These are phyloP conservation scores for Rhizoctonia solani DNA, from an alignment of 1,284 basidiomycete species.

Conservation along the genomic window DNA sequence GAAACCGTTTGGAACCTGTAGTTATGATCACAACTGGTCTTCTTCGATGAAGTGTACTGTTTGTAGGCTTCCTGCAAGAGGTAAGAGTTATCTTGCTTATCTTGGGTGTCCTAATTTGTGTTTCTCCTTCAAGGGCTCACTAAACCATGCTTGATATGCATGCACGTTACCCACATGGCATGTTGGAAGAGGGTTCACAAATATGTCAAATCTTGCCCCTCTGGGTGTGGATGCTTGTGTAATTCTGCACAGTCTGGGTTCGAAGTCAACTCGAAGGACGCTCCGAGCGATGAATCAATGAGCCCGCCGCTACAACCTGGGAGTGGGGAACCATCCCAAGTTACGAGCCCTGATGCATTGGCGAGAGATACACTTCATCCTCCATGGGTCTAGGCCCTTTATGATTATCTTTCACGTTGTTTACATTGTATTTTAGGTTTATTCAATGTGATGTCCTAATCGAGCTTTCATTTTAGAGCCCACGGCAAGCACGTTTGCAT, in stretches of 20 bases:
- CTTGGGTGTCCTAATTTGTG: not conserved
- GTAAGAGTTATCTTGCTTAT: conserved; percentile 9
- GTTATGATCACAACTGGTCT: conserved; percentile 16
- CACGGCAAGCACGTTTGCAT: not conserved
- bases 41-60: conserved; percentile 36
- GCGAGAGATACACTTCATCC: not conserved
- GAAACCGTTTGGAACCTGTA: conserved; percentile 10
- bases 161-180: conserved; percentile 36
- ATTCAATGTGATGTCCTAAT: too few species aligned
- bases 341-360: conserved; percentile 11
- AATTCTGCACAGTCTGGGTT: not conserved
- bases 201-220: conserved; percentile 34
- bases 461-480: not conserved
- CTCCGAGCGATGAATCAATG: not conserved
- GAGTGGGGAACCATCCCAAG: conserved; percentile 23
- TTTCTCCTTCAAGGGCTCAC: conserved; percentile 24
- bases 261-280: conserved; percentile 15
- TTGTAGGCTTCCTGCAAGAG: conserved; percentile 35
- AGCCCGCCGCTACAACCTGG: conserved; percentile 5
- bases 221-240: conserved; percentile 38
- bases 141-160: conserved; percentile 36
- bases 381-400: conserved; percentile 4
- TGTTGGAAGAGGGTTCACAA: conserved; percentile 34
- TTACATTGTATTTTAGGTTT: too few species aligned
- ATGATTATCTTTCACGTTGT: not conserved